These are phyloP conservation scores for Guadua angustifolia DNA, from an alignment of 176 grass and related monocot species.

Conservation along the genomic window DNA sequence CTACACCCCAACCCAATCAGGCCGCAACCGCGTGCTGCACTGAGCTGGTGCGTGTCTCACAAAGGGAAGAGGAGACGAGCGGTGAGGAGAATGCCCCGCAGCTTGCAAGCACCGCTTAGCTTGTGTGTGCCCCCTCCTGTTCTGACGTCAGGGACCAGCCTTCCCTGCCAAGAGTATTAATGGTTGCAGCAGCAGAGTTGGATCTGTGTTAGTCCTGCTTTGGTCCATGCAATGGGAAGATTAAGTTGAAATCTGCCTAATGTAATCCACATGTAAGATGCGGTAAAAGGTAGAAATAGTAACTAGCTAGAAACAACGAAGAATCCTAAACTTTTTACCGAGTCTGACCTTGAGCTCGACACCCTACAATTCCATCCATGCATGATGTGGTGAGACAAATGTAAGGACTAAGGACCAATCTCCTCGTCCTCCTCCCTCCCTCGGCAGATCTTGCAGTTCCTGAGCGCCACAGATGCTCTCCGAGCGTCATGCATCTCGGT, in stretches of 20 bases:
- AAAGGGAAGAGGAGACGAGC: too few species aligned
- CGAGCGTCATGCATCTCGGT: background rate
- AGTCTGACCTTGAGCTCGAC: slow-evolving; percentile 7
- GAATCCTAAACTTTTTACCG: slow-evolving; percentile 22
- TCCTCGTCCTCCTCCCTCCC: slow-evolving; percentile 12
- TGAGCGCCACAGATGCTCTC: background rate
- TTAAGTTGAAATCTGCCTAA: background rate
- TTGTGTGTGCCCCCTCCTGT: background rate
- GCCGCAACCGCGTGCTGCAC: background rate
- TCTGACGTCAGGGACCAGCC: background rate
- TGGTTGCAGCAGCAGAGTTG: background rate
- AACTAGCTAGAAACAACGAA: background rate
- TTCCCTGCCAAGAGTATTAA: background rate
- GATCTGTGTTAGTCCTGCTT: background rate
- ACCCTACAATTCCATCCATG: slow-evolving; percentile 25
- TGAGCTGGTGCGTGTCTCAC: background rate
- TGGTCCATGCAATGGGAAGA: background rate
- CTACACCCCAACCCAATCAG: background rate
- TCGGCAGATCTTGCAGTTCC: slow-evolving; percentile 1
- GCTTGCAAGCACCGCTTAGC: background rate
- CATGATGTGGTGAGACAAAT: background rate
- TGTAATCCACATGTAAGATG: background rate
- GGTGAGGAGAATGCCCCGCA: background rate
- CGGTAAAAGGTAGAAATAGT: background rate
- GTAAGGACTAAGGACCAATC: slow-evolving; percentile 27